Conservation (phyloP, 2,329 filamentous ascomycete genomes). For the Biscogniauxia mediterranea region DNA sequence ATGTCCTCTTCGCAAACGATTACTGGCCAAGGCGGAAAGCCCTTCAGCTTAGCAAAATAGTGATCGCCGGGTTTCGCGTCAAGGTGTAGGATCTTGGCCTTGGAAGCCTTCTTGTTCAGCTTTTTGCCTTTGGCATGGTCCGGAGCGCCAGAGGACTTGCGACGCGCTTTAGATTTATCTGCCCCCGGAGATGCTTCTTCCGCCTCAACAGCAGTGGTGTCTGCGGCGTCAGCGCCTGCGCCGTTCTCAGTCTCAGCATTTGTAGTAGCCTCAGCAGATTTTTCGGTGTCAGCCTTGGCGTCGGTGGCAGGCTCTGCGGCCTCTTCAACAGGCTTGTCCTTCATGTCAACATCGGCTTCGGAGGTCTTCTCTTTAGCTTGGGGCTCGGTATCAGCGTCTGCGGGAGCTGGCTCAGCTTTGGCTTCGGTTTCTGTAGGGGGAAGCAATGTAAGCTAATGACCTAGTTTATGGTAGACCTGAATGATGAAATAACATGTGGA, state of each 20-base stretch:
- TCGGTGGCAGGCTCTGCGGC: slow-evolving; percentile 14
- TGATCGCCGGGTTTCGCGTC: slow-evolving; percentile 88
- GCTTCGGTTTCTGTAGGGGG: slow-evolving; percentile 9
- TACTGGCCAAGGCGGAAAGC: slow-evolving; percentile 90
- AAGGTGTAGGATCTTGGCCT: slow-evolving; percentile 66
- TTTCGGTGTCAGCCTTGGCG: neutral
- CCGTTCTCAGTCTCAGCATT: slow-evolving; percentile 12
- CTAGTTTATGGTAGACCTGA: neutral
- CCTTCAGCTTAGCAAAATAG: slow-evolving; percentile 91
- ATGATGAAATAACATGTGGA: neutral
- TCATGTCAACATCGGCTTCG: slow-evolving; percentile 32
- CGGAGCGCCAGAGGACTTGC: slow-evolving; percentile 70
- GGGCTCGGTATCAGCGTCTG: slow-evolving; percentile 15
- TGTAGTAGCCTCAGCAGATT: slow-evolving; percentile 6
- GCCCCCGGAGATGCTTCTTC: slow-evolving; percentile 18
- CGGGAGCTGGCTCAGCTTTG: slow-evolving; percentile 8
- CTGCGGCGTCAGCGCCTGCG: slow-evolving; percentile 13
- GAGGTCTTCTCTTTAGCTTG: slow-evolving; percentile 28
- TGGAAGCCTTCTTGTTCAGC: slow-evolving; percentile 81
- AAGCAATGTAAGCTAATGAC: slow-evolving; percentile 25
- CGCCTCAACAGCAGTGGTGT: slow-evolving; percentile 13
- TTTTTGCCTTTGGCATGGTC: slow-evolving; percentile 68
- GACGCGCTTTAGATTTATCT: slow-evolving; percentile 49
- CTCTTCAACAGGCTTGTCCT: slow-evolving; percentile 28
- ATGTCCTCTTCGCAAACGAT: slow-evolving; percentile 94